Conservation (phyloP, 139 green algal genomes). For the Chlorella sp. region DNA sequence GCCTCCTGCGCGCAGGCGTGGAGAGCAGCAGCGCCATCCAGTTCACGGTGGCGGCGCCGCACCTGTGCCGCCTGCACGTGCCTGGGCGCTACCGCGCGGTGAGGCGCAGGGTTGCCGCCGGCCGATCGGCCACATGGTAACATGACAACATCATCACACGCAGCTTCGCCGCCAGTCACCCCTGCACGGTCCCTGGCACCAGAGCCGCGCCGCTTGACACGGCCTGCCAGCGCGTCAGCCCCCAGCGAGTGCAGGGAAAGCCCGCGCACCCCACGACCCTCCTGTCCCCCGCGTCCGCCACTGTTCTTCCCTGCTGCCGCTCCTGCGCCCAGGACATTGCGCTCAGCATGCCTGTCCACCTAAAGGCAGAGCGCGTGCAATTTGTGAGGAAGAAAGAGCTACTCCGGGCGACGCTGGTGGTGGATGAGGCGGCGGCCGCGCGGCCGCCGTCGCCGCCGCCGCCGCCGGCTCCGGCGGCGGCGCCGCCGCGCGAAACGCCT, state of each 20-base stretch:
- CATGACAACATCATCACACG: not conserved
- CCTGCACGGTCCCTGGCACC: not conserved
- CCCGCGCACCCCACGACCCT: not conserved
- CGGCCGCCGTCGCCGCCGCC: not conserved
- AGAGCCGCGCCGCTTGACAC: too few species aligned
- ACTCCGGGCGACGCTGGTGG: not conserved
- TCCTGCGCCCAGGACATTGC: slow-evolving; percentile 17
- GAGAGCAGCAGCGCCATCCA: not conserved
- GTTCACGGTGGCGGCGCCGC: not conserved
- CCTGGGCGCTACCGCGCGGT: slow-evolving; percentile 22
- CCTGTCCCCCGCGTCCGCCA: not conserved
- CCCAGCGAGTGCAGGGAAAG: not conserved
- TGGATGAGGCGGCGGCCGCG: too few species aligned
- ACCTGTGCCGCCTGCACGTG: not conserved
- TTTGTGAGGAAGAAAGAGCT: not conserved
- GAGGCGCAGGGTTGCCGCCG: not conserved
- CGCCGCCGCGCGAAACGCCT: not conserved
- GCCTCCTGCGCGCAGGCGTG: slow-evolving; percentile 1
- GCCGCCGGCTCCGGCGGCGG: not conserved
- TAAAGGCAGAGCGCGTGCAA: not conserved
- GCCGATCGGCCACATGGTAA: not conserved
- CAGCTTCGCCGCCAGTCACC: not conserved
- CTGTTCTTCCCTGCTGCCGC: not conserved
- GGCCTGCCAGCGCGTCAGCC: too few species aligned
- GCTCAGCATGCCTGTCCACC: not conserved